These are phyloP conservation scores for Wickerhamiella lipophila DNA, from an alignment of 805 yeast genomes.

Conservation along the genomic window DNA sequence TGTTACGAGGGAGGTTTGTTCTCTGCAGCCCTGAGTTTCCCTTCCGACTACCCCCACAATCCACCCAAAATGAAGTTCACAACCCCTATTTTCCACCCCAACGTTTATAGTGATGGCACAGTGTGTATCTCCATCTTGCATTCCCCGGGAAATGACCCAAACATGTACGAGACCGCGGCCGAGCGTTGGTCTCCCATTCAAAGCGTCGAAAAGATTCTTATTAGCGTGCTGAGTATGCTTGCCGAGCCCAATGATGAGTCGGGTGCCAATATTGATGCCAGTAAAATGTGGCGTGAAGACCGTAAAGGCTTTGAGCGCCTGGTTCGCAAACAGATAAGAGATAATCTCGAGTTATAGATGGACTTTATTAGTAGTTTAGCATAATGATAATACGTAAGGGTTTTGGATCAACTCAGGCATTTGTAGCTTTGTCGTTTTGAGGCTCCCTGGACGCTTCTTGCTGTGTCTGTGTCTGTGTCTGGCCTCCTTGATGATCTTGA, in stretches of 20 bases:
- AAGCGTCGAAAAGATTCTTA: conserved; percentile 87
- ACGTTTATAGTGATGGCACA: conserved; percentile 83
- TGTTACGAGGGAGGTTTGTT: conserved; percentile 83
- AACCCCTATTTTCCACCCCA: conserved; percentile 84
- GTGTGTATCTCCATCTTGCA: conserved; percentile 93
- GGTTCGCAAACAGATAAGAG: conserved; percentile 55
- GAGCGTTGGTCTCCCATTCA: conserved; percentile 98
- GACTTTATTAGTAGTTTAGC: neutral
- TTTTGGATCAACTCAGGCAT: too few species aligned
- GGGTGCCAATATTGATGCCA: conserved; percentile 77
- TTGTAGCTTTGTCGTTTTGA: too few species aligned
- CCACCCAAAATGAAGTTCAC: conserved; percentile 68
- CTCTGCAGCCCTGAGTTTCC: conserved; percentile 60
- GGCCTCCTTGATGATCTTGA: too few species aligned
- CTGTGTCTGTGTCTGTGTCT: too few species aligned
- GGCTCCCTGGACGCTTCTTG: too few species aligned
- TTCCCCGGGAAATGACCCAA: conserved; percentile 95
- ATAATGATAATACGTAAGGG: neutral
- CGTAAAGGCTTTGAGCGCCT: conserved; percentile 50
- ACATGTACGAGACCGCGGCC: conserved; percentile 87
- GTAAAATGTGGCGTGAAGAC: conserved; percentile 84
- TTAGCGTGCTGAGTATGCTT: conserved; percentile 89
- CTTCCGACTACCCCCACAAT: conserved; percentile 66
- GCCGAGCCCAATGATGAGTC: conserved; percentile 92
- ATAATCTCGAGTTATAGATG: conserved; percentile 50